Evolutionary conservation across 2,329 filamentous ascomycete species (phyloP).

Genomic region (Ophiocordyceps camponoti-floridani): DNA sequence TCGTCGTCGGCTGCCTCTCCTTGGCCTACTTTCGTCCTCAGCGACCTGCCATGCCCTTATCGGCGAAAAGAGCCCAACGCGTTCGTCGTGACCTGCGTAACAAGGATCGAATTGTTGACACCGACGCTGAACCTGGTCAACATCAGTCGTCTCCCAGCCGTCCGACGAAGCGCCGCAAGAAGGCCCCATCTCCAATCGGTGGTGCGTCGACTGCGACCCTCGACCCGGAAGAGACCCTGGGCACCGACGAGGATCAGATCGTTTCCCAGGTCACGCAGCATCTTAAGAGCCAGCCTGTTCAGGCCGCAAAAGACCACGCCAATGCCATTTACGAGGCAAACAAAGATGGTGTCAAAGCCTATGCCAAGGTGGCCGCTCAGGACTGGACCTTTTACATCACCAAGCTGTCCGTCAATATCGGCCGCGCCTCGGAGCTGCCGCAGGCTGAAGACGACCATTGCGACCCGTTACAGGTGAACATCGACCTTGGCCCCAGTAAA

Average conservation of each 20-base stretch:
- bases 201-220: constrained; percentile 8
- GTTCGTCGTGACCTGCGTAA: constrained; percentile 1
- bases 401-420: constrained; percentile 58
- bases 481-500: constrained; percentile 76
- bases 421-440: constrained; percentile 41
- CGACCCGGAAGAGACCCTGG: constrained; percentile 17
- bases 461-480: constrained; percentile 46
- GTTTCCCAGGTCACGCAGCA: constrained; percentile 37
- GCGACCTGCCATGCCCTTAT: constrained; percentile 2
- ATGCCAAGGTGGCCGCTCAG: constrained; percentile 64
- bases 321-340: constrained; percentile 46
- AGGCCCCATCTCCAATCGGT: constrained; percentile 15
- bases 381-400: constrained; percentile 78
- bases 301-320: constrained; percentile 43
- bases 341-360: constrained; percentile 49
- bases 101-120: constrained; percentile 15
- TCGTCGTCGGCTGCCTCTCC: background rate
- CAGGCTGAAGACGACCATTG: constrained; percentile 20
- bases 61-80: background rate
- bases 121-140: constrained; percentile 15
- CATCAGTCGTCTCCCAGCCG: constrained; percentile 39
- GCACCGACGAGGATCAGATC: constrained; percentile 35
- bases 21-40: constrained; percentile 1
- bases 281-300: constrained; percentile 29
- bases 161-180: constrained; percentile 47